Base-by-base conservation (phyloP, 2,329 filamentous ascomycete genomes). In the Lasiodiplodia citricola region DNA sequence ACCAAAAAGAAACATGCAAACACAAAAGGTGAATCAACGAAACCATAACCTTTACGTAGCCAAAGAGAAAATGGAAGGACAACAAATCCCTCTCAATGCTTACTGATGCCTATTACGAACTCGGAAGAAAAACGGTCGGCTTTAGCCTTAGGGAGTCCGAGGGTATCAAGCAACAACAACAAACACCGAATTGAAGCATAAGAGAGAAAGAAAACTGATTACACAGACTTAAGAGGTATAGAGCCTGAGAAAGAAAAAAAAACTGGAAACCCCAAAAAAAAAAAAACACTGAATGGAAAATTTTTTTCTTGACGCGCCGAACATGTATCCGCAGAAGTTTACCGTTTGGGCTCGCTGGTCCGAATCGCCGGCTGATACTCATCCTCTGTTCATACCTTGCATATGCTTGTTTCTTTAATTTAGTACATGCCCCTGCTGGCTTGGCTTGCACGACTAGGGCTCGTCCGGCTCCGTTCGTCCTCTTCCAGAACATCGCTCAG, bases 401-500 rank as follows among this genome's bases (percentile, higher is more conserved):
- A 31, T 23, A 37, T 52, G n/a, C 23, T 16, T 23, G 2, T 21
- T n/a, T 16, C 28, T 2, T 23, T 18, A 4, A 4, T 23, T 66
- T 51, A 68, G 11, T 56, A 62, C 56, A 68, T 25, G 67, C 67
- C 72, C 41, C 73, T 66, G 58, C 70, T 72, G 7, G 76, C 73
- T 67, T 79, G 77, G 56, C 79, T 80, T 10, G 78, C 78, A 31
- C 79, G 67, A 57, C 77, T 79, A 0, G 78, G 78, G 21, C 75
- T 77, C 13, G 79, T 79, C 47, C 78, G 72, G 60, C 79, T 80
- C 56, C 78, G 70, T 72, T 80, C 79, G 55, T 80, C 79, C 68
- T 80, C 79, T 23, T 78, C 74, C n/a, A 70, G 47, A 13, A 80
- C 79, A 69, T 80, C 79, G 69, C 79, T 80, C 70, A 80, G 67